These are phyloP conservation scores for Neurospora sp. DNA, from an alignment of 495 filamentous ascomycete genomes.

Conservation along the genomic window DNA sequence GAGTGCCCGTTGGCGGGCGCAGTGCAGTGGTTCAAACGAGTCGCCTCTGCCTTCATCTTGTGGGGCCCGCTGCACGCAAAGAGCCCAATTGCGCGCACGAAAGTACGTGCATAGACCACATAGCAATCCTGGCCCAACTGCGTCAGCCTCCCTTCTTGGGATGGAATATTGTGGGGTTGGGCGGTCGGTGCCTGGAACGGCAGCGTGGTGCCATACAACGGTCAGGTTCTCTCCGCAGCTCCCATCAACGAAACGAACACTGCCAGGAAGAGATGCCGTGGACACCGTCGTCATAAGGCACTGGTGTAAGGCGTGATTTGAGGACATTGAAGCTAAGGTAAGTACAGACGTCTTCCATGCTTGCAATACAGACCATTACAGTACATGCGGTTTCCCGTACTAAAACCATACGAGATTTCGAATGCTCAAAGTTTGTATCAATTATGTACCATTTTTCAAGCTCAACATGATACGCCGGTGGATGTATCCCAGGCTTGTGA, in stretches of 20 bases:
- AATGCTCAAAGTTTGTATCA: background rate
- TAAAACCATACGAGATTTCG: background rate
- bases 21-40: background rate
- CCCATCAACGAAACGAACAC: background rate
- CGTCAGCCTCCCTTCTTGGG: background rate
- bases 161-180: background rate
- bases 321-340: background rate
- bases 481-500: background rate
- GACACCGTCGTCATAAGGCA: background rate
- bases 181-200: background rate
- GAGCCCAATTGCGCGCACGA: background rate
- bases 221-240: background rate
- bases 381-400: background rate
- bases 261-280: background rate
- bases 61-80: background rate
- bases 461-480: background rate
- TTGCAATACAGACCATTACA: background rate
- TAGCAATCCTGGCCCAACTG: background rate
- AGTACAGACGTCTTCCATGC: background rate
- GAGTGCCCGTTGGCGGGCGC: background rate
- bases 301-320: background rate
- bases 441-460: background rate
- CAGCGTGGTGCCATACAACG: no score
- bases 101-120: background rate
- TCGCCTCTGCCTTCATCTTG: background rate